phyloP scores from a whole-genome alignment of 1,139 yeast species.

The Saccharomyces hybrid region DNA sequence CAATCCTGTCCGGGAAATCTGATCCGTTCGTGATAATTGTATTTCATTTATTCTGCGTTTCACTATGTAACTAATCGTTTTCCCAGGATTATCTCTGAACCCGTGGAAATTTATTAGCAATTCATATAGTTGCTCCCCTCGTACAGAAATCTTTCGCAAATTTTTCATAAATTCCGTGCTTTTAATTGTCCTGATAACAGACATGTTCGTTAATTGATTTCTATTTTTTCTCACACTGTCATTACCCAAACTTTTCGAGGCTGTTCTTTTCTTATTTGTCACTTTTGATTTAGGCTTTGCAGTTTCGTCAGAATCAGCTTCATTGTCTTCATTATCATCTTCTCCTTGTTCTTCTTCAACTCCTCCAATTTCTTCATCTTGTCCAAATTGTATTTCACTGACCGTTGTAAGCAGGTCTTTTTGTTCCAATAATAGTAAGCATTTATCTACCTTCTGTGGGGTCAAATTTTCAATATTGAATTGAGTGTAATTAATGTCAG shows the following conservation, averaged over 20 bases:
- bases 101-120: slow-evolving; percentile 27
- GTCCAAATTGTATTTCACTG: slow-evolving; percentile 14
- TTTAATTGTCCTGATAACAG: slow-evolving; percentile 10
- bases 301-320: not conserved
- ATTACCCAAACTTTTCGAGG: not conserved
- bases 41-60: slow-evolving; percentile 18
- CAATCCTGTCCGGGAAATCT: slow-evolving; percentile 13
- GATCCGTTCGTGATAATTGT: slow-evolving; percentile 11
- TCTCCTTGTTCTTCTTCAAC: too few species aligned
- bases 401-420: slow-evolving; percentile 13
- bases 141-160: slow-evolving; percentile 14
- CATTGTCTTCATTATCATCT: too few species aligned
- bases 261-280: not conserved
- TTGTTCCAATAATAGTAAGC: slow-evolving; percentile 9
- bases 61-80: slow-evolving; percentile 20
- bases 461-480: slow-evolving; percentile 15
- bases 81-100: slow-evolving; percentile 26
- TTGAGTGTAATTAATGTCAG: slow-evolving; percentile 7
- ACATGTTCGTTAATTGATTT: not conserved
- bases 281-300: not conserved
- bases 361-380: slow-evolving; percentile 10
- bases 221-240: not conserved
- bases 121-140: slow-evolving; percentile 20
- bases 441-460: slow-evolving; percentile 4
- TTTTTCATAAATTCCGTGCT: slow-evolving; percentile 21